Evolutionary conservation across 768 basidiomycete genomes (phyloP), one percentile per base, ranked within the genome.

Genomic region (Trametes elegans): DNA sequence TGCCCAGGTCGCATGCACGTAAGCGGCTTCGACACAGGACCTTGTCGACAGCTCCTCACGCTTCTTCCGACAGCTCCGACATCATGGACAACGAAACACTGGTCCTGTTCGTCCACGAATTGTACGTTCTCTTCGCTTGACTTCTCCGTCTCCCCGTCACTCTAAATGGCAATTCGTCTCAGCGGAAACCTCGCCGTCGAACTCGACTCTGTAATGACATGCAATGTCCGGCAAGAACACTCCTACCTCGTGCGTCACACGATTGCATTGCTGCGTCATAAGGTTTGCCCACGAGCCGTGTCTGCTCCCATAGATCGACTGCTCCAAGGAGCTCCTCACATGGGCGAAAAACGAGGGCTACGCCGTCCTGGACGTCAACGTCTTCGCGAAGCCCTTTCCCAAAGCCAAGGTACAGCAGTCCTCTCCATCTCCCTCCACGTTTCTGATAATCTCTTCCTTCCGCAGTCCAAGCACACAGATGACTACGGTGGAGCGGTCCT

Each of bases 21-120:
- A 71, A 58, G 91, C 34, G 10, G n/a, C 38, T 27, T 7, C 29
- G 10, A 11, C 16, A 26, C 13, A 1, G 13, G 11, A 31, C 11
- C 2, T n/a, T 7, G 28, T 19, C 14, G 52, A 6, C 19, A 18
- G 23, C 16, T 39, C 21, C 48, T 14, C 57, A 97, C 95, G 28
- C 72, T n/a, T n/a, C n/a, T n/a, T n/a, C n/a, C n/a, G n/a, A n/a
- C n/a, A n/a, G n/a, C n/a, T n/a, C 77, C 40, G 88, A 95, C 68
- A 74, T 98, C 28, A 87, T 90, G 64, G 79, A 85, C 24, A 86
- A 88, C 50, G 73, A 82, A 27, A 91, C 88, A 0, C 65, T 98
- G 23, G 82, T 98, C 26, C 71, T 98, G 36, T 91, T 98, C 64
- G 83, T 90, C 5, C 97, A 99, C 71, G 95, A 98, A 74, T 93